phyloP scores from a whole-genome alignment of 371 early-diverging fungal genomes.

The Rhizopus microsporus region DNA sequence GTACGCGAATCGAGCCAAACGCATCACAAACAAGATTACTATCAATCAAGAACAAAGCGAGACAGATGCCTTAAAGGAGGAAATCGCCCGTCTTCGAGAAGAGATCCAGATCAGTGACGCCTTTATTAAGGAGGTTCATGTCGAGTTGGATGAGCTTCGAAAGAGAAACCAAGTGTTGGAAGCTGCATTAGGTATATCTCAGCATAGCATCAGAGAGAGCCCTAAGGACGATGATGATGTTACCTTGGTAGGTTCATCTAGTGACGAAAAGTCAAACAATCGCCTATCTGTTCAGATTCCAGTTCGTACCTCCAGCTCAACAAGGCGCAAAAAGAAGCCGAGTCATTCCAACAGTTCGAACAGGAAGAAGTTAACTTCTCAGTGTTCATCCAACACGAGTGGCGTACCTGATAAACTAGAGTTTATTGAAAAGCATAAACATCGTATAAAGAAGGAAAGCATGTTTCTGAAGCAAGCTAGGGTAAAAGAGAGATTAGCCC shows the following conservation, averaged over 20 bases:
- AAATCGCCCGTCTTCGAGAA: constrained; percentile 14
- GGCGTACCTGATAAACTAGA: neutral
- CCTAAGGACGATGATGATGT: constrained; percentile 10
- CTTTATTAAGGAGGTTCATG: constrained; percentile 28
- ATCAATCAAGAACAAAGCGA: constrained; percentile 33
- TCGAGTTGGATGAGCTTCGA: constrained; percentile 19
- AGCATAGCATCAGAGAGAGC: neutral
- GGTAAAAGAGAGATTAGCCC: constrained; percentile 1
- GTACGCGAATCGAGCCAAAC: constrained; percentile 83
- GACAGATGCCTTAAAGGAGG: constrained; percentile 17
- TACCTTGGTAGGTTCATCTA: constrained; percentile 11
- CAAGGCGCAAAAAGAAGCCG: constrained; percentile 7
- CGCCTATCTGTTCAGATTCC: neutral
- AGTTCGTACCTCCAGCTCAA: constrained; percentile 4
- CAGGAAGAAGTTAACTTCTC: neutral
- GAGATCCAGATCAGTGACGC: constrained; percentile 19
- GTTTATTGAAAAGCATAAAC: constrained; percentile 17
- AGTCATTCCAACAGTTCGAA: neutral
- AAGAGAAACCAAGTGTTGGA: constrained; percentile 10
- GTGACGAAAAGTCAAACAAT: neutral
- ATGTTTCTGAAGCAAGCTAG: constrained; percentile 19
- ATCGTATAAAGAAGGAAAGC: constrained; percentile 19
- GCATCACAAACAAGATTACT: constrained; percentile 77
- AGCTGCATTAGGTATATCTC: neutral
- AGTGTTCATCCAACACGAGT: neutral